A percentile compares a stretch with the other conserved stretches of the same genome.
These are phyloP conservation scores for Sclerotinia nivalis DNA, from an alignment of 2,329 filamentous ascomycete genomes.

Conservation along the genomic window DNA sequence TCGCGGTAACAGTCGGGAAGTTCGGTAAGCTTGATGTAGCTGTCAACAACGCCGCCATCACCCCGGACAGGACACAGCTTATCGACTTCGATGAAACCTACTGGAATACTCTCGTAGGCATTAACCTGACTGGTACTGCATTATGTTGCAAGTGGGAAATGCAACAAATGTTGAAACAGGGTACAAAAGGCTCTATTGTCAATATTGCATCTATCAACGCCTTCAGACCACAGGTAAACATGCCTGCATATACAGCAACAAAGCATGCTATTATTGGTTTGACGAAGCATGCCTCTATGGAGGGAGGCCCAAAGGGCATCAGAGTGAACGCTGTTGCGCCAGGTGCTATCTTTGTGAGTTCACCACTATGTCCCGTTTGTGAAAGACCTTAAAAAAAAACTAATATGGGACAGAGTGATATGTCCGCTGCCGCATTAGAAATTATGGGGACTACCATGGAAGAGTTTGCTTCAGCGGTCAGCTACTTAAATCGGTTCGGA, in stretches of 20 bases:
- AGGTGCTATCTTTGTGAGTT: conserved; percentile 40
- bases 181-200: conserved; percentile 19
- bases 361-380: conserved; percentile 51
- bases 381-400: conserved; percentile 41
- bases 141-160: conserved; percentile 22
- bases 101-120: conserved; percentile 19
- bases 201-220: conserved; percentile 22
- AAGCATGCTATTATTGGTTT: conserved; percentile 49
- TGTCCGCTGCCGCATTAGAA: conserved; percentile 43
- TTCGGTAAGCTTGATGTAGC: conserved; percentile 56
- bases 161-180: conserved; percentile 21
- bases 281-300: conserved; percentile 45
- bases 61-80: conserved; percentile 12
- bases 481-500: conserved; percentile 18
- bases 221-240: conserved; percentile 19
- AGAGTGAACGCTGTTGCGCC: conserved; percentile 43
- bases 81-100: conserved; percentile 19
- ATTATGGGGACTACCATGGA: conserved; percentile 48
- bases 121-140: conserved; percentile 21
- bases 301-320: conserved; percentile 41
- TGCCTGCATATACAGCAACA: conserved; percentile 37
- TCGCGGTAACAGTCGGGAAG: conserved; percentile 43
- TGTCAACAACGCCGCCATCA: conserved; percentile 51
- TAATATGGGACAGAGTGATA: conserved; percentile 38
- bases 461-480: conserved; percentile 46